Evolutionary conservation across 2,329 filamentous ascomycete species (phyloP), one percentile per base, ranked within the genome.

Genomic region (Colletotrichum cereale): DNA sequence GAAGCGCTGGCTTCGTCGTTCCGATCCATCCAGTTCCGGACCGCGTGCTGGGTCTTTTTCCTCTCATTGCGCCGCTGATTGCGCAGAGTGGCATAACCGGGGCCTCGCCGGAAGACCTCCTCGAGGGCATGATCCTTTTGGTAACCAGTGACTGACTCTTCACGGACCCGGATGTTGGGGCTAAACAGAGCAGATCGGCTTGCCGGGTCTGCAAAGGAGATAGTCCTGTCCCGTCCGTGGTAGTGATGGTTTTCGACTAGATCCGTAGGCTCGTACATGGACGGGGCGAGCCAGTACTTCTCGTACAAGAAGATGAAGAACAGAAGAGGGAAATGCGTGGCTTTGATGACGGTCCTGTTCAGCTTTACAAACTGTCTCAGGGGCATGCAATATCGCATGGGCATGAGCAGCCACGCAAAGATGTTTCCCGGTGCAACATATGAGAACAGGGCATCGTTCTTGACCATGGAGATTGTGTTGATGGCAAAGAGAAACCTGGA

Each of bases 401-500:
- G 96, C 77, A 95, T 95, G 36, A 97, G 85, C 0, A 96, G 79
- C 96, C 95, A 98, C 1, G 94, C 95, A 73, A 98, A 88, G 38
- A 98, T 92, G 78, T 98, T 98, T 18, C 93, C 92, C 0, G 96
- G 96, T 1, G 96, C 93, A 72, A 98, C 89, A 79, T 98, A 98
- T 4, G 94, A 97, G 84, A 98, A 98, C 0, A 98, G 85, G 0
- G 95, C 93, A 79, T 98, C 96, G n/a, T 96, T 97, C 81, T 98
- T 98, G 75, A 98, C 96, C 93, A 97, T 97, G 5, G 94, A 97
- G 61, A 98, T 97, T 5, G 96, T 97, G 79, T 98, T 98, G 80
- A 98, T 95, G 0, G 96, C 96, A 78, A 98, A 98, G 2, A 98
- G 83, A 79, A 97, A 98, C 71, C 87, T 89, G 58, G 8, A 5